Conservation (phyloP, 2,329 filamentous ascomycete species). For the Coniella lustricola region DNA sequence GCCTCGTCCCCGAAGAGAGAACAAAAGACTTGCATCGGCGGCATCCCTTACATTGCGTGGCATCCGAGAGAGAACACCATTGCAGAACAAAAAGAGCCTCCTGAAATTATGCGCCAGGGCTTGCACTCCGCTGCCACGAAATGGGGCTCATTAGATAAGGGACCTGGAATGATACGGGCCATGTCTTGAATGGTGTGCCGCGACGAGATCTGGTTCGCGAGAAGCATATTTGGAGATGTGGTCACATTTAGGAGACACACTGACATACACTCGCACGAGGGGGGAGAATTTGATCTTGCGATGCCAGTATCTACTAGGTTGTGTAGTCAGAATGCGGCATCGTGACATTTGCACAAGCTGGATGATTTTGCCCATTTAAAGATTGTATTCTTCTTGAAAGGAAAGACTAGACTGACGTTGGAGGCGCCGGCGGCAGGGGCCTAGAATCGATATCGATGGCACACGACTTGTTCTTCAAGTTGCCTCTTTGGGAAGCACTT, state of each 20-base stretch:
- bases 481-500: no score
- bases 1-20: background rate
- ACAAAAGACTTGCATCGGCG: no score
- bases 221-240: background rate
- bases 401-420: no score
- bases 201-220: background rate
- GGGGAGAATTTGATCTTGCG: background rate
- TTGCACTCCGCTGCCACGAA: no score
- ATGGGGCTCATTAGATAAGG: no score
- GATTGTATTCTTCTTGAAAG: no score
- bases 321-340: background rate
- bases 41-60: conserved; percentile 3
- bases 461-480: background rate
- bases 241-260: background rate
- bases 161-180: background rate
- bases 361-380: background rate
- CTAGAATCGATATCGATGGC: no score
- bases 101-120: background rate
- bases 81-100: no score
- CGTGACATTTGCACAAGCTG: background rate
- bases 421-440: no score
- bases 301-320: background rate
- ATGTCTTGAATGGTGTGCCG: background rate
- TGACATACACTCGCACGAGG: background rate
- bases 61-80: background rate